phyloP scores from a whole-genome alignment of 2,329 filamentous ascomycete species.

The Cytospora schulzeri region DNA sequence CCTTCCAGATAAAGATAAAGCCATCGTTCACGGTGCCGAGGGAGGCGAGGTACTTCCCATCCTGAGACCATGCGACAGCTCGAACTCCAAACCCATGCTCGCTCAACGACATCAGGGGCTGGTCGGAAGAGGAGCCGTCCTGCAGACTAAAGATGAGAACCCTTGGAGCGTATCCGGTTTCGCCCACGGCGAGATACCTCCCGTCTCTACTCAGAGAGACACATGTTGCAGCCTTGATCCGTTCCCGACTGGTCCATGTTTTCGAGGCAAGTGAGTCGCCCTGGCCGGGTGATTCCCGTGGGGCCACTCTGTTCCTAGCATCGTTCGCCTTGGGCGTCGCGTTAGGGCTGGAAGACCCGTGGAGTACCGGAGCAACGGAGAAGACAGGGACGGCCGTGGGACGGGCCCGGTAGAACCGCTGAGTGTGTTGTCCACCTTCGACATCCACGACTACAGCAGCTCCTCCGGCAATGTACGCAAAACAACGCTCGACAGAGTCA shows the following conservation, averaged over 20 bases:
- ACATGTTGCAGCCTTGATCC: constrained; percentile 92
- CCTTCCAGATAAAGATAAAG: constrained; percentile 87
- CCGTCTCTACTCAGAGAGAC: constrained; percentile 86
- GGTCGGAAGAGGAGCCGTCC: constrained; percentile 77
- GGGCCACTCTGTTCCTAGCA: constrained; percentile 57
- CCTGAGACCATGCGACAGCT: constrained; percentile 84
- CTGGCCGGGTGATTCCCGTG: constrained; percentile 56
- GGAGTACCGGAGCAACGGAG: constrained; percentile 55
- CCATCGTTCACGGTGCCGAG: constrained; percentile 89
- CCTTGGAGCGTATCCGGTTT: constrained; percentile 91
- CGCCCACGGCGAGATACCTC: constrained; percentile 85
- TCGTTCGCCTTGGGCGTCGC: constrained; percentile 65
- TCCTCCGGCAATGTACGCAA: constrained; percentile 90
- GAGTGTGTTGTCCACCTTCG: constrained; percentile 66
- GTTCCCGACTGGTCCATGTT: constrained; percentile 85
- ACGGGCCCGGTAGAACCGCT: constrained; percentile 88
- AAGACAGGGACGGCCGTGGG: constrained; percentile 73
- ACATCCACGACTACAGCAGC: constrained; percentile 89
- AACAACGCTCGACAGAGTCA: constrained; percentile 74
- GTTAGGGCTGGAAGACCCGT: constrained; percentile 52
- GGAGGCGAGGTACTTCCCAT: constrained; percentile 84
- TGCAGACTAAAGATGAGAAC: constrained; percentile 87
- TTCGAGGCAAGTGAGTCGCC: constrained; percentile 67
- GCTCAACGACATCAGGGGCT: constrained; percentile 79
- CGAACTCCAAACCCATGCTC: constrained; percentile 91